Conservation (phyloP, 352 stramenopile species). For the Phytophthora capsici region DNA sequence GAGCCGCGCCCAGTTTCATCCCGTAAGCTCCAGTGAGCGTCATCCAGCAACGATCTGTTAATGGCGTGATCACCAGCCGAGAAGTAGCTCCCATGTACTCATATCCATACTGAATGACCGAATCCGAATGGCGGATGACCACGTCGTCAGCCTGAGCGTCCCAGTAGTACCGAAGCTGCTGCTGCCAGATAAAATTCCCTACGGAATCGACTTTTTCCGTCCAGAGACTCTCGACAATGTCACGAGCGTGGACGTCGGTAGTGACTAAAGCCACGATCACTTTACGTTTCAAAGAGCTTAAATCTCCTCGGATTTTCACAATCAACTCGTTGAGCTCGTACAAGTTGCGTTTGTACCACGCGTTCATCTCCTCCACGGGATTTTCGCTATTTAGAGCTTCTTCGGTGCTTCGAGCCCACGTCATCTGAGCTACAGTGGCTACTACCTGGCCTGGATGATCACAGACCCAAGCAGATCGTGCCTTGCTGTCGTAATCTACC, state of each 20-base stretch:
- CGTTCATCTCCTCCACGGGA: slow-evolving; percentile 59
- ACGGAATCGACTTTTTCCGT: slow-evolving; percentile 70
- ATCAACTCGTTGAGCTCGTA: slow-evolving; percentile 92
- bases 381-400: slow-evolving; percentile 60
- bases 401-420: slow-evolving; percentile 91
- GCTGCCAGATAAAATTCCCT: slow-evolving; percentile 95
- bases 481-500: slow-evolving; percentile 90
- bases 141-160: slow-evolving; percentile 89
- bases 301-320: slow-evolving; percentile 90
- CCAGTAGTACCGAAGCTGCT: slow-evolving; percentile 96
- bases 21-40: slow-evolving; percentile 95
- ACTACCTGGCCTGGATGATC: slow-evolving; percentile 94
- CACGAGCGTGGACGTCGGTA: slow-evolving; percentile 91
- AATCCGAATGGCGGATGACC: slow-evolving; percentile 89
- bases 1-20: slow-evolving; percentile 93
- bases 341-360: slow-evolving; percentile 77
- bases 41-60: slow-evolving; percentile 96
- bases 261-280: slow-evolving; percentile 95
- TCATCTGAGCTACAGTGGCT: slow-evolving; percentile 94
- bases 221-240: slow-evolving; percentile 87
- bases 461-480: slow-evolving; percentile 86
- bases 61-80: slow-evolving; percentile 82
- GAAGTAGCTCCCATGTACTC: slow-evolving; percentile 95
- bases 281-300: slow-evolving; percentile 90
- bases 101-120: slow-evolving; percentile 93